Percentiles rank a stretch among this genome's conserved stretches.
Conservation (phyloP, 257 asterid genomes). For the Scutellaria minor region DNA sequence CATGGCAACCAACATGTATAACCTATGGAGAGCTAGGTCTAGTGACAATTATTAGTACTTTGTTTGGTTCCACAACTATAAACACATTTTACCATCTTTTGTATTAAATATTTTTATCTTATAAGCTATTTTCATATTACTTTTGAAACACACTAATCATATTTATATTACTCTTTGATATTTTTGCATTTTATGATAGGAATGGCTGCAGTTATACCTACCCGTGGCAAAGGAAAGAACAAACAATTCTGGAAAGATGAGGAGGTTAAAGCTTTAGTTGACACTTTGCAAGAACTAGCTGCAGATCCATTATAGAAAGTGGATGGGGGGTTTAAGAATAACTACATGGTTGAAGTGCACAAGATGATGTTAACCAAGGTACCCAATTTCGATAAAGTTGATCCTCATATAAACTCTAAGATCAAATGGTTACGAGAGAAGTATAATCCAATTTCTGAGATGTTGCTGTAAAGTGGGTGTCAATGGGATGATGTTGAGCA, state of each 20-base stretch:
- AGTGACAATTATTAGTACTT: not conserved
- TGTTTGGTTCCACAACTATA: not conserved
- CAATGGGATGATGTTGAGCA: slow-evolving; percentile 10
- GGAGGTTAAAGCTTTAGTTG: slow-evolving; percentile 6
- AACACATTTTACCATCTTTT: not conserved
- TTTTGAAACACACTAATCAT: not conserved
- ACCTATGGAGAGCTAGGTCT: not conserved
- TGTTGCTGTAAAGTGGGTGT: not conserved
- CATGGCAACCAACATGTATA: slow-evolving; percentile 2
- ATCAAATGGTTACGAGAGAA: not conserved
- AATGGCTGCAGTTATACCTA: not conserved
- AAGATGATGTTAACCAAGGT: not conserved
- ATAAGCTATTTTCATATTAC: not conserved
- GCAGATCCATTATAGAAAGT: not conserved
- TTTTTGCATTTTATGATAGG: not conserved
- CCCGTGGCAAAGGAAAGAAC: not conserved
- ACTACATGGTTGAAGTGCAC: not conserved
- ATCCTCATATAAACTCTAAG: not conserved
- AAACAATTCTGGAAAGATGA: not conserved
- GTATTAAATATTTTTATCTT: not conserved
- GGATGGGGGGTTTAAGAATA: not conserved
- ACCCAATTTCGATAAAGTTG: not conserved
- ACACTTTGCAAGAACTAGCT: slow-evolving; percentile 1
- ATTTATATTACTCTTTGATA: not conserved
- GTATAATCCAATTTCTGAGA: not conserved